These are phyloP conservation scores for Aureobasidium sp. DNA, from an alignment of 2,329 filamentous ascomycete genomes.

Conservation along the genomic window DNA sequence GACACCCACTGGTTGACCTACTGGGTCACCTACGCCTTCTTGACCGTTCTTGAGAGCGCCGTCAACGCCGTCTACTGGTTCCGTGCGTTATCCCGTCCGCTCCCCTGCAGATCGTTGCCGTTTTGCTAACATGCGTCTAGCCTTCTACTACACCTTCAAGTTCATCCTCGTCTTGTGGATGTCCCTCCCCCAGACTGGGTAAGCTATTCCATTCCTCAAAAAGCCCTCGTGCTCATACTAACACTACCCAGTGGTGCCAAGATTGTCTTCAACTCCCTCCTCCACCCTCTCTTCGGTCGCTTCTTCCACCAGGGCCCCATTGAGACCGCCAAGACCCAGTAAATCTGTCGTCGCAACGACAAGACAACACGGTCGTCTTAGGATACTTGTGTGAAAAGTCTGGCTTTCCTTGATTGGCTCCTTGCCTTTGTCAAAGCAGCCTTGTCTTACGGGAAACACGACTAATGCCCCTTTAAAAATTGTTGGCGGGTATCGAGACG, in stretches of 20 bases:
- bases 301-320: slow-evolving; percentile 84
- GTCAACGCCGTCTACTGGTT: slow-evolving; percentile 93
- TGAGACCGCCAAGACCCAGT: slow-evolving; percentile 56
- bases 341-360: slow-evolving; percentile 24
- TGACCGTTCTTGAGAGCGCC: slow-evolving; percentile 85
- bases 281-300: slow-evolving; percentile 90
- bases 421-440: background rate
- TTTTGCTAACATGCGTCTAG: slow-evolving; percentile 33
- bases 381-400: background rate
- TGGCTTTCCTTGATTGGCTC: slow-evolving; percentile 9
- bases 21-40: slow-evolving; percentile 87
- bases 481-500: background rate
- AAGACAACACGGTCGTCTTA: background rate
- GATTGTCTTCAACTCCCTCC: slow-evolving; percentile 95
- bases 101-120: background rate
- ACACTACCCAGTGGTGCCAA: slow-evolving; percentile 79
- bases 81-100: slow-evolving; percentile 45
- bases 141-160: slow-evolving; percentile 99
- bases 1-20: slow-evolving; percentile 87
- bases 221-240: slow-evolving; percentile 27
- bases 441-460: slow-evolving; percentile 19
- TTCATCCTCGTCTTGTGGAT: slow-evolving; percentile 98
- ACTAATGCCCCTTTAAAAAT: slow-evolving; percentile 17
- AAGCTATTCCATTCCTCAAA: slow-evolving; percentile 47
- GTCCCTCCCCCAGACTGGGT: slow-evolving; percentile 94